Percentiles rank a stretch among this genome's conserved stretches.
phyloP scores from a whole-genome alignment of 2,329 filamentous ascomycete species.

The Pestalotiopsis sp. region DNA sequence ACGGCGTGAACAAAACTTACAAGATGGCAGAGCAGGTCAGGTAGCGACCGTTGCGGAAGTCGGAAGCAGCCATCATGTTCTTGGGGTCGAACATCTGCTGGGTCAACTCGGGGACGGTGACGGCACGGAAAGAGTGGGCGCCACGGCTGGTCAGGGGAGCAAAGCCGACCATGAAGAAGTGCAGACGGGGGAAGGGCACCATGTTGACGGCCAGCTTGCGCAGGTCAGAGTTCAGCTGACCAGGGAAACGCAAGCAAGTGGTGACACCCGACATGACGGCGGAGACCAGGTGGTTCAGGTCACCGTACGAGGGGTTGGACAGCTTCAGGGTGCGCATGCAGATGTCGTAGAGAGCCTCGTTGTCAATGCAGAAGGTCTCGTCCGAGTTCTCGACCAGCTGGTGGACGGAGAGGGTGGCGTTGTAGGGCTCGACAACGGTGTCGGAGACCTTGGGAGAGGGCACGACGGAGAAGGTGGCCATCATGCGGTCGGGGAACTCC shows the following conservation, averaged over 20 bases:
- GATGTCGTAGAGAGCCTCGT: constrained; percentile 99
- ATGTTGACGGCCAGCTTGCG: constrained; percentile 99
- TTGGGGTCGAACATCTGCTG: constrained; percentile 99
- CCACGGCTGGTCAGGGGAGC: constrained; percentile 93
- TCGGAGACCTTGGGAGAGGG: constrained; percentile 99
- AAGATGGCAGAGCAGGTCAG: constrained; percentile 99
- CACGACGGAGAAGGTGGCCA: constrained; percentile 99
- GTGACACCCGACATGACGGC: constrained; percentile 99
- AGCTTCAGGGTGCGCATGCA: constrained; percentile 99
- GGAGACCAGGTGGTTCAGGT: constrained; percentile 99
- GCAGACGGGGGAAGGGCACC: constrained; percentile 99
- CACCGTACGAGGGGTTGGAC: constrained; percentile 96
- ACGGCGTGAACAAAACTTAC: constrained; percentile 45
- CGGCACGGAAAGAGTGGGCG: constrained; percentile 93
- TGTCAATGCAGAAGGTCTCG: constrained; percentile 99
- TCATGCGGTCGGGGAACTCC: constrained; percentile 99
- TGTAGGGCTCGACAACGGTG: constrained; percentile 99
- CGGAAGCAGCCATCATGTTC: constrained; percentile 99
- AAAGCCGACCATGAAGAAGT: constrained; percentile 99
- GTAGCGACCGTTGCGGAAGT: constrained; percentile 99
- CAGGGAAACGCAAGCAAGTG: constrained; percentile 97
- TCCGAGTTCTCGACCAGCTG: constrained; percentile 99
- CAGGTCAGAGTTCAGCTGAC: constrained; percentile 99
- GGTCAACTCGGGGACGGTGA: constrained; percentile 96
- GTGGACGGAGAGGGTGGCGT: constrained; percentile 97